A percentile compares a stretch with the other conserved stretches of the same genome.
phyloP scores from a whole-genome alignment of 371 early-diverging fungal species.

The Rhizopus stolonifer region DNA sequence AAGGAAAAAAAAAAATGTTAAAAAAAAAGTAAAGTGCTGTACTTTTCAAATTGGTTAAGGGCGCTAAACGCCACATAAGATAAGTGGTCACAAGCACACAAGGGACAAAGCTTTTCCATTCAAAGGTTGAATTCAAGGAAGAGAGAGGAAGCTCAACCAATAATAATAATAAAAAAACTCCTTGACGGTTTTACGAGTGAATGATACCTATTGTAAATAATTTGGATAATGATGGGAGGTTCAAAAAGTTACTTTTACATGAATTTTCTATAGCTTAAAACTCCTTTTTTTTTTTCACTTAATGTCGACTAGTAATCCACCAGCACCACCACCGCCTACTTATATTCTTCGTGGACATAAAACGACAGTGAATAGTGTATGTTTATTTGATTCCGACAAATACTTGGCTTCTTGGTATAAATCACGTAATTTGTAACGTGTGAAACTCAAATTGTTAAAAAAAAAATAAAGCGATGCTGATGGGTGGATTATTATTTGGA shows the following conservation, averaged over 20 bases:
- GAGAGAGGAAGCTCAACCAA: too few relatives aligned
- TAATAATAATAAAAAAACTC: not conserved
- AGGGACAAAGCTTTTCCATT: not conserved
- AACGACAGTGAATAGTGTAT: constrained; percentile 27
- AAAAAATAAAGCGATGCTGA: constrained; percentile 33
- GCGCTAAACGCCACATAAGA: constrained; percentile 15
- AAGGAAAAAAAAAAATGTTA: constrained; percentile 1
- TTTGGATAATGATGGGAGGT: too few relatives aligned
- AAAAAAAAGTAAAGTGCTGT: constrained; percentile 10
- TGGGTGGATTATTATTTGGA: constrained; percentile 43
- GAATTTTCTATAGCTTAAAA: not conserved
- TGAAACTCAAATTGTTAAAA: not conserved
- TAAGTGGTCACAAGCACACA: constrained; percentile 19
- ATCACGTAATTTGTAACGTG: not conserved
- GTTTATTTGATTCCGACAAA: constrained; percentile 25
- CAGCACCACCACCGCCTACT: constrained; percentile 25
- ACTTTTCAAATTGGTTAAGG: not conserved
- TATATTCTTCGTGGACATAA: constrained; percentile 40
- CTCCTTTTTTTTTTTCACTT: not conserved
- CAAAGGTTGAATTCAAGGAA: not conserved
- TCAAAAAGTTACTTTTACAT: not conserved
- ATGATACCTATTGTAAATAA: not conserved
- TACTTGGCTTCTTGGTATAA: constrained; percentile 39
- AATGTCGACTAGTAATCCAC: not conserved
- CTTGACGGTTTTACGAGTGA: not conserved